Base-by-base conservation (phyloP, 2,329 filamentous ascomycete genomes). In the Chrysoporthe puriensis region DNA sequence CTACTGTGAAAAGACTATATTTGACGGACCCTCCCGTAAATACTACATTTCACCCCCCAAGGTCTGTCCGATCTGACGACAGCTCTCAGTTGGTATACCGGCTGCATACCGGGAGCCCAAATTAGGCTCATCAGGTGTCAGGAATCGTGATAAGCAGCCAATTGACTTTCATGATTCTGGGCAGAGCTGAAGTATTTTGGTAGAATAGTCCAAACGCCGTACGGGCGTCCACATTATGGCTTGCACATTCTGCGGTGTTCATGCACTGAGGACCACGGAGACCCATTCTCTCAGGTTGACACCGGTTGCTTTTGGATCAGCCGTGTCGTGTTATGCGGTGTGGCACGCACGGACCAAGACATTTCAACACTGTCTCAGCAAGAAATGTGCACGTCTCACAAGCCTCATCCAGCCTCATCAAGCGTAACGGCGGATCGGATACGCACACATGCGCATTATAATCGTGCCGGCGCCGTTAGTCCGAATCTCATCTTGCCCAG, bases 391-490 rank as follows among this genome's bases (percentile, higher is more conserved):
- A 58, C 61, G 62, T 67, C 66, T 58, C 64, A 66, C 67, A 62
- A 63, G 60, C 67, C 60, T 66, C 64, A 67, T 61, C 56, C 64
- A 52, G 60, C 64, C 60, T 66, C 64, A 67, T 61, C 56, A 67
- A 52, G 60, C 64, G 67, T 52, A 69, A 69, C 64, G 56, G 67
- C 60, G 60, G 60, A 67, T 69, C 67, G 64, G 64, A 67, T 66
- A 64, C 40, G 16, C 61, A 69, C 64, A 66, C 26, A 26, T 26
- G 26, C 26, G 26, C 26, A 9, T 63, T 61, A 66, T 36, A 46
- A 66, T 40, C 42, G 36, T 14, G 48, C 46, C 36, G 46, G 36
- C 36, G 56, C 40, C 62, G 60, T 52, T 34, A n/a, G 36, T 34
- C 36, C 44, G 16, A 36, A 42, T 54, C 13, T 16, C 44, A 34